These are phyloP conservation scores for Gynandropsis gynandra DNA, from an alignment of 345 rosid genomes.

Conservation along the genomic window DNA sequence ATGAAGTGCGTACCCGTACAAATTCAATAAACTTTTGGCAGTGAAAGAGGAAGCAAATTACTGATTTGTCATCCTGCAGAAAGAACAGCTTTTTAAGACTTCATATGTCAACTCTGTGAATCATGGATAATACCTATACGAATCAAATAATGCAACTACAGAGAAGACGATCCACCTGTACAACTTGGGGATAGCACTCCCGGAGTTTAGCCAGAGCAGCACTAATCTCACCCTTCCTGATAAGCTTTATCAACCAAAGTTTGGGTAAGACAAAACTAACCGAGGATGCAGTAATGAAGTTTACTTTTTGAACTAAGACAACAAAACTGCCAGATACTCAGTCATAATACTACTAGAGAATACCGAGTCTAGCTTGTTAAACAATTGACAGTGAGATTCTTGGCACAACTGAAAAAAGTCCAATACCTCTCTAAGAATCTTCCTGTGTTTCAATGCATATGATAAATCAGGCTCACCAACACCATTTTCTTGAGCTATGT, in stretches of 20 bases:
- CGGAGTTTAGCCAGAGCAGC: constrained; percentile 54
- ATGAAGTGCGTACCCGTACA: constrained; percentile 57
- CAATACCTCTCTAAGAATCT: constrained; percentile 69
- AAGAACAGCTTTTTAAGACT: constrained; percentile 19
- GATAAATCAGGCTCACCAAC: constrained; percentile 47
- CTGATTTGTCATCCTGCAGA: constrained; percentile 83
- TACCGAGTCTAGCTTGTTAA: not conserved
- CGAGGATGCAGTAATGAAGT: constrained; percentile 3
- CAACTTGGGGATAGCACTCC: constrained; percentile 75
- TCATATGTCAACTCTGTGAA: constrained; percentile 16
- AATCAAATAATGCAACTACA: not conserved
- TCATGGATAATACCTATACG: constrained; percentile 3
- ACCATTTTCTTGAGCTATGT: constrained; percentile 54
- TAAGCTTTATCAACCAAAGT: constrained; percentile 43
- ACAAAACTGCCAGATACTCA: constrained; percentile 8
- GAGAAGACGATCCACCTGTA: constrained; percentile 48
- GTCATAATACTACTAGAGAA: not conserved
- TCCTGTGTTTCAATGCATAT: constrained; percentile 72
- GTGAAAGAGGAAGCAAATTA: constrained; percentile 76
- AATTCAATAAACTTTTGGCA: constrained; percentile 87
- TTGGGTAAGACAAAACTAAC: constrained; percentile 17
- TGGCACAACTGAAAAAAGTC: constrained; percentile 13
- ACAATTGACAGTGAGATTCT: constrained; percentile 6
- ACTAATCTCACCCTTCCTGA: constrained; percentile 79
- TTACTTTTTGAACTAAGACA: constrained; percentile 7